These are phyloP conservation scores for Cladosporium austrohemisphaericum DNA, from an alignment of 2,329 filamentous ascomycete genomes.

Conservation along the genomic window DNA sequence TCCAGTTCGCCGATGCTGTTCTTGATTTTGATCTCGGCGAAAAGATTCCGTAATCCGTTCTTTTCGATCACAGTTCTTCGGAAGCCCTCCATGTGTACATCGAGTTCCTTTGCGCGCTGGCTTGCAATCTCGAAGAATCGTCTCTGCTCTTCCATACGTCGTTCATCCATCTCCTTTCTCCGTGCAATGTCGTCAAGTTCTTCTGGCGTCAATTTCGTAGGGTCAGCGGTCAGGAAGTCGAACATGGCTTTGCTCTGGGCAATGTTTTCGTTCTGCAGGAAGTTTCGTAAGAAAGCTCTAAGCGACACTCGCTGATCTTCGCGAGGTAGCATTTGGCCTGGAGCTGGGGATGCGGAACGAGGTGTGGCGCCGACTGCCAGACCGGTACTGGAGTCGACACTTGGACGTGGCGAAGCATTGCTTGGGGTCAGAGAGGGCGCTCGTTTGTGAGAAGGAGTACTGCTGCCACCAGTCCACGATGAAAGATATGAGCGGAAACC, in stretches of 20 bases:
- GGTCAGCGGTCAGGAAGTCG: conserved; percentile 74
- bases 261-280: conserved; percentile 79
- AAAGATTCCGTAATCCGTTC: conserved; percentile 88
- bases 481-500: conserved; percentile 44
- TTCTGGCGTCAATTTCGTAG: conserved; percentile 71
- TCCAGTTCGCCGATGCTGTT: conserved; percentile 81
- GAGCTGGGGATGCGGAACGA: conserved; percentile 18
- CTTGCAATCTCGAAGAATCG: conserved; percentile 94
- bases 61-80: conserved; percentile 63
- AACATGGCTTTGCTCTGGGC: conserved; percentile 77
- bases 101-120: conserved; percentile 82
- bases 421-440: conserved; percentile 36
- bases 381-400: conserved; percentile 14
- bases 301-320: conserved; percentile 90
- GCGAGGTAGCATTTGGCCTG: conserved; percentile 38
- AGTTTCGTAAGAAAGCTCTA: conserved; percentile 80
- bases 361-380: conserved; percentile 17
- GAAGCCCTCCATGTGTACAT: conserved; percentile 93
- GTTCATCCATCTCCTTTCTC: conserved; percentile 79
- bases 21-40: conserved; percentile 89
- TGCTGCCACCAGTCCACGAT: conserved; percentile 32
- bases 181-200: conserved; percentile 77
- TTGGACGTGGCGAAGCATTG: conserved; percentile 16
- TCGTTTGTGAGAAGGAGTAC: conserved; percentile 36
- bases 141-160: conserved; percentile 85